Conservation (phyloP, 306 rosid genomes). For the Malus asiatica region DNA sequence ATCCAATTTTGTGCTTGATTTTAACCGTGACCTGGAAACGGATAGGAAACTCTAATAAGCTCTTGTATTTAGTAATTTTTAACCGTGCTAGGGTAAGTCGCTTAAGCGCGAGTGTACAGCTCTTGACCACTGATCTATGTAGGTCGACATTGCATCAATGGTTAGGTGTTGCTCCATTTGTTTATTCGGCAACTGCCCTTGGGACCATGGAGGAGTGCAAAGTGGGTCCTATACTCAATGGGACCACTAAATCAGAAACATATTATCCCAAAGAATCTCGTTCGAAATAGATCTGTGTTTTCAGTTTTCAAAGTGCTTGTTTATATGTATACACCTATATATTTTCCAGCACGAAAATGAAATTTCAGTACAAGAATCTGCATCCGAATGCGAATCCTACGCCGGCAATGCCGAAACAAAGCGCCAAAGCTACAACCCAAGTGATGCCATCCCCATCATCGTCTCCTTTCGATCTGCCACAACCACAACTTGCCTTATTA, state of each 20-base stretch:
- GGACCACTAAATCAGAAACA: not conserved
- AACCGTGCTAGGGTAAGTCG: not conserved
- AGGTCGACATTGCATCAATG: not conserved
- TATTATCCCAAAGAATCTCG: not conserved
- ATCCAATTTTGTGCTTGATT: not conserved
- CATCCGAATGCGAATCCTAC: slow-evolving; percentile 52
- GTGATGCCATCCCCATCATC: slow-evolving; percentile 18
- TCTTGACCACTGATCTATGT: not conserved
- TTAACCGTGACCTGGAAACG: not conserved
- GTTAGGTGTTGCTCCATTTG: not conserved
- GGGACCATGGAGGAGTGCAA: not conserved
- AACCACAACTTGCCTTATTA: not conserved
- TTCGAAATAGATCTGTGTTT: not conserved
- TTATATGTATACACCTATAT: not conserved
- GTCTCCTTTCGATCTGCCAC: slow-evolving; percentile 3
- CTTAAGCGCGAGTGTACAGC: no score
- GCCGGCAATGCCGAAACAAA: slow-evolving; percentile 65
- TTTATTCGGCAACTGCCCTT: not conserved
- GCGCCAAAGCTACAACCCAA: slow-evolving; percentile 53
- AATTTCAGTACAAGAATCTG: slow-evolving; percentile 21
- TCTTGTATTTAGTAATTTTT: not conserved
- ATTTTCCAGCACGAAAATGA: not conserved
- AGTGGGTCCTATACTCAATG: not conserved
- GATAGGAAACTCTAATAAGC: not conserved
- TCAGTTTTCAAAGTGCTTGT: not conserved